phyloP scores from a whole-genome alignment of 192 early-diverging fungal genomes.

The Backusella sp. region DNA sequence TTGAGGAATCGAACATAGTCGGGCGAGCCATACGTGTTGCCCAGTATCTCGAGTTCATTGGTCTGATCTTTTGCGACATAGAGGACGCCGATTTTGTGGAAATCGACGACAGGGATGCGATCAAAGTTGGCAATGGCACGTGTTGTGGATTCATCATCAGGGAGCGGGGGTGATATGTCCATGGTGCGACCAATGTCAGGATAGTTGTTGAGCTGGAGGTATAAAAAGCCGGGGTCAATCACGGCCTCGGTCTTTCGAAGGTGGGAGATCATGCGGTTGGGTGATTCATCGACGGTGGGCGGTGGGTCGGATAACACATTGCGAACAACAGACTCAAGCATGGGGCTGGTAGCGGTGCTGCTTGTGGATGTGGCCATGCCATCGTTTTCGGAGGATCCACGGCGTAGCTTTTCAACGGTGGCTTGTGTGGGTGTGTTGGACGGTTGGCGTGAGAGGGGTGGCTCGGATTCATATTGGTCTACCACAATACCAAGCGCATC shows the following conservation, averaged over 20 bases:
- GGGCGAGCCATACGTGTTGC: conserved; percentile 84
- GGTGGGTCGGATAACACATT: conserved; percentile 2
- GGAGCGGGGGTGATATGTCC: conserved; percentile 44
- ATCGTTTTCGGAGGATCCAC: neutral
- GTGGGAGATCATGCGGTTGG: neutral
- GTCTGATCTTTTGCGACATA: conserved; percentile 88
- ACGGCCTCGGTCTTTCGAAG: conserved; percentile 42
- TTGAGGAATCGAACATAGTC: conserved; percentile 87
- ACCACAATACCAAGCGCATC: conserved; percentile 9
- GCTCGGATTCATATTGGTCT: neutral
- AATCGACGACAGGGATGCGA: conserved; percentile 83
- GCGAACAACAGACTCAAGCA: neutral
- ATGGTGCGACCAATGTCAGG: conserved; percentile 61
- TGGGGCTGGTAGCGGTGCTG: neutral
- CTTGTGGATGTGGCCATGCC: neutral
- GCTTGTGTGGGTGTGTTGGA: neutral
- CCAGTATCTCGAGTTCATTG: conserved; percentile 82
- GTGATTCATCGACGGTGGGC: neutral
- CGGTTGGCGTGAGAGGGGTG: neutral
- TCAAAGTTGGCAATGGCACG: conserved; percentile 85
- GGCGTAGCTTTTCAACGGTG: neutral
- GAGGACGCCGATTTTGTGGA: conserved; percentile 94
- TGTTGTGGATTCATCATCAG: conserved; percentile 72
- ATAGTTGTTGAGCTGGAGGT: conserved; percentile 71
- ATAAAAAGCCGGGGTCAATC: conserved; percentile 58